A percentile compares a stretch with the other conserved stretches of the same genome.
These are phyloP conservation scores for Pleodorina starrii DNA, from an alignment of 139 green algal species.

Conservation along the genomic window DNA sequence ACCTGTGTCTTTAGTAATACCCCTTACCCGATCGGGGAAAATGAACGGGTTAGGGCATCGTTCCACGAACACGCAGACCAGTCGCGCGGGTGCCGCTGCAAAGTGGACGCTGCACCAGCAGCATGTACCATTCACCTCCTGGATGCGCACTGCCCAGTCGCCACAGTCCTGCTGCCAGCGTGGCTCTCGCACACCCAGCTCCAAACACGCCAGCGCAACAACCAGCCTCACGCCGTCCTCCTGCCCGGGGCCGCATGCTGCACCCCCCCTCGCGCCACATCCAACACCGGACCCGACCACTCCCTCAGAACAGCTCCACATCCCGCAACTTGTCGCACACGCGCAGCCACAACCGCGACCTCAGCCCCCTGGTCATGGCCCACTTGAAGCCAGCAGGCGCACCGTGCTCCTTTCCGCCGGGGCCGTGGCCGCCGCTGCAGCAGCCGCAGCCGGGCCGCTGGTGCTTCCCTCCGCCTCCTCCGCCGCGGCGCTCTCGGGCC, in stretches of 20 bases:
- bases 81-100: not conserved
- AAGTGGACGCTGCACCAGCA: not conserved
- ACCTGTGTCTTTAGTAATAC: too few relatives aligned
- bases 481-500: slow-evolving; percentile 4
- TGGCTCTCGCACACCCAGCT: too few relatives aligned
- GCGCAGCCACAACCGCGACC: not conserved
- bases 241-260: too few relatives aligned
- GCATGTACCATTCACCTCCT: not conserved
- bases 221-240: too few relatives aligned
- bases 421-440: not conserved
- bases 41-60: too few relatives aligned
- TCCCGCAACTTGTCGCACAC: too few relatives aligned
- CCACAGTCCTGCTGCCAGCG: not conserved
- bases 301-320: too few relatives aligned
- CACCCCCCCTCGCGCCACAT: too few relatives aligned
- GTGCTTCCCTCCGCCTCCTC: not conserved
- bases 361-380: too few relatives aligned
- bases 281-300: too few relatives aligned
- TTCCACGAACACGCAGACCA: not conserved
- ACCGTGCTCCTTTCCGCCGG: not conserved
- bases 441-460: not conserved
- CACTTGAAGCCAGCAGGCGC: not conserved
- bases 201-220: too few relatives aligned
- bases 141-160: not conserved
- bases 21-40: too few relatives aligned